Percentiles rank a stretch among this genome's conserved stretches.
phyloP scores from a whole-genome alignment of 2,329 filamentous ascomycete genomes.

The Talaromyces atroroseus region DNA sequence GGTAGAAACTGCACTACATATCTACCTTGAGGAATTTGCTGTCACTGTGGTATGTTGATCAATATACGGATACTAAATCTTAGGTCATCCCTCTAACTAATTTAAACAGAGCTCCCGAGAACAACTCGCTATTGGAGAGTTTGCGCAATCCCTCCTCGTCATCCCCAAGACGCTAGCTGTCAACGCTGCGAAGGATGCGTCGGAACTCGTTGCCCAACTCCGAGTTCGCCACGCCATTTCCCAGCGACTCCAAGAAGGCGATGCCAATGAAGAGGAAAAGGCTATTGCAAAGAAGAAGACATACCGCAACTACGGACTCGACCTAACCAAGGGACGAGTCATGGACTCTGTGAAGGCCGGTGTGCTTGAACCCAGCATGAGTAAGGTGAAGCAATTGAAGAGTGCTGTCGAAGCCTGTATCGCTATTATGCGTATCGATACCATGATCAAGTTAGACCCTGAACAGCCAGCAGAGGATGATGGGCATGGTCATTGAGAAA shows the following conservation, averaged over 20 bases:
- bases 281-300: slow-evolving; percentile 86
- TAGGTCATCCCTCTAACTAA: neutral
- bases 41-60: slow-evolving; percentile 70
- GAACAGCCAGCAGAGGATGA: slow-evolving; percentile 73
- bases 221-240: slow-evolving; percentile 90
- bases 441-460: slow-evolving; percentile 94
- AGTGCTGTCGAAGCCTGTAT: slow-evolving; percentile 97
- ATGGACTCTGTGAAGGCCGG: slow-evolving; percentile 91
- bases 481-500: slow-evolving; percentile 70
- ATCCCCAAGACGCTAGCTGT: slow-evolving; percentile 96
- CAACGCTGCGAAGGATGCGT: slow-evolving; percentile 94
- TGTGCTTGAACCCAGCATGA: slow-evolving; percentile 93
- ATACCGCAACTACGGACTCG: slow-evolving; percentile 97
- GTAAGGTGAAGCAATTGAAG: slow-evolving; percentile 97
- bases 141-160: slow-evolving; percentile 86
- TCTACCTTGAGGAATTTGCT: slow-evolving; percentile 97
- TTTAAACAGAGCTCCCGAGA: slow-evolving; percentile 68
- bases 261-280: slow-evolving; percentile 74
- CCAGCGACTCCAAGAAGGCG: slow-evolving; percentile 83
- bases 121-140: slow-evolving; percentile 96
- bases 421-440: slow-evolving; percentile 98
- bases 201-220: slow-evolving; percentile 90
- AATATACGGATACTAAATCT: neutral
- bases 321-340: slow-evolving; percentile 82
- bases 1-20: slow-evolving; percentile 97